phyloP scores from a whole-genome alignment of 495 filamentous ascomycete genomes.

The Haplographium delicatum region DNA sequence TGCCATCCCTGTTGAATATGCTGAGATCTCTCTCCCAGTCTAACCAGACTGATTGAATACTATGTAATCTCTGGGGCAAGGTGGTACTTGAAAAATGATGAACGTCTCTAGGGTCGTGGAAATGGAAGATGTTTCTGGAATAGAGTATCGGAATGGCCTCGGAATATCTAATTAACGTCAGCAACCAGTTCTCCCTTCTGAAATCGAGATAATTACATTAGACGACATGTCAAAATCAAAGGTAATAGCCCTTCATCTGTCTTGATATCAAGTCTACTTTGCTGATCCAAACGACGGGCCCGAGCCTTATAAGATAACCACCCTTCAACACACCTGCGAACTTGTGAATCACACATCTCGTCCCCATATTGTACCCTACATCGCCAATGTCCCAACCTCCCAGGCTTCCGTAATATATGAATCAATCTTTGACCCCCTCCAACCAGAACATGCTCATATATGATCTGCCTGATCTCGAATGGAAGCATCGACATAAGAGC shows the following conservation, averaged over 20 bases:
- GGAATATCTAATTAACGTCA: constrained; percentile 11
- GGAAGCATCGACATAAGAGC: constrained; percentile 9
- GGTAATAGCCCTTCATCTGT: constrained; percentile 17
- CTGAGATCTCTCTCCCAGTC: constrained; percentile 21
- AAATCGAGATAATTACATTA: constrained; percentile 12
- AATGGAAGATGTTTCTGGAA: constrained; percentile 18
- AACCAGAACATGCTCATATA: constrained; percentile 16
- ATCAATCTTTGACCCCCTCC: constrained; percentile 9
- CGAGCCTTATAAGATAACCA: constrained; percentile 15
- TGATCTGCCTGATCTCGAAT: constrained; percentile 10
- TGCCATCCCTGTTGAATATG: constrained; percentile 20
- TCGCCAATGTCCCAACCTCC: constrained; percentile 19
- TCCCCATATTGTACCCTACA: constrained; percentile 16
- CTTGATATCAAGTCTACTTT: constrained; percentile 6
- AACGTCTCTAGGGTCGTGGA: constrained; percentile 21
- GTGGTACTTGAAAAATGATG: constrained; percentile 14
- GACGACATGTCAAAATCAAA: constrained; percentile 13
- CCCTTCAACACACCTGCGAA: constrained; percentile 14
- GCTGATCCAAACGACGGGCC: constrained; percentile 13
- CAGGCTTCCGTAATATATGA: constrained; percentile 18
- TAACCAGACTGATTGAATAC: constrained; percentile 11
- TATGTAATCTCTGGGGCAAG: constrained; percentile 15
- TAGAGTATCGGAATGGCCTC: constrained; percentile 18
- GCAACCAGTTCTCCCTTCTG: not conserved
- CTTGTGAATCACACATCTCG: constrained; percentile 9